These are phyloP conservation scores for Diaporthe sp. DNA, from an alignment of 2,329 filamentous ascomycete genomes.

Conservation along the genomic window DNA sequence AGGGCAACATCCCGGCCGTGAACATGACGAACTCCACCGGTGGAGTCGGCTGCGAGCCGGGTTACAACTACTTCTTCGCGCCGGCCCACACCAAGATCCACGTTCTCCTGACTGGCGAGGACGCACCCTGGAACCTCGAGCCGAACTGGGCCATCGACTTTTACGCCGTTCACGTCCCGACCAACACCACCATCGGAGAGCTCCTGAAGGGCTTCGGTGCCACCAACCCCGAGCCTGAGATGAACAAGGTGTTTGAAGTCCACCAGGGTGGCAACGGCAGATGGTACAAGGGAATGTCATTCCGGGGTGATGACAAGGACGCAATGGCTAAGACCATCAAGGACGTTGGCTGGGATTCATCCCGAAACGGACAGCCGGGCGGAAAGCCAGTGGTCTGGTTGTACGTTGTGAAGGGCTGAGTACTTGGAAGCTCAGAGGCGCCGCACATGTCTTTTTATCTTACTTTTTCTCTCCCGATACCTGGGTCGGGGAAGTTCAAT, in stretches of 20 bases:
- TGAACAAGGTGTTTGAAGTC: conserved; percentile 69
- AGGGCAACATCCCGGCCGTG: conserved; percentile 59
- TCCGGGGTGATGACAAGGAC: conserved; percentile 60
- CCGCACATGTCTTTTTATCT: neutral
- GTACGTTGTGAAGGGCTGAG: conserved; percentile 66
- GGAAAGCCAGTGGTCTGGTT: conserved; percentile 68
- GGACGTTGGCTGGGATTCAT: conserved; percentile 69
- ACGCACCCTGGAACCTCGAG: conserved; percentile 65
- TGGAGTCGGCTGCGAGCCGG: conserved; percentile 68
- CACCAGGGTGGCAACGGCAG: conserved; percentile 63
- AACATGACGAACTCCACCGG: conserved; percentile 68
- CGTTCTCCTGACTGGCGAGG: conserved; percentile 59
- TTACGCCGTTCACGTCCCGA: conserved; percentile 63
- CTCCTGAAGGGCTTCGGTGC: conserved; percentile 70
- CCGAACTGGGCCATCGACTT: conserved; percentile 56
- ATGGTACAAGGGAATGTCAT: conserved; percentile 68
- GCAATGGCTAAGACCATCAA: conserved; percentile 60
- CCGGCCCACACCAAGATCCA: conserved; percentile 68
- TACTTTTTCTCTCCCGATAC: neutral
- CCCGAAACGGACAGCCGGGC: conserved; percentile 56
- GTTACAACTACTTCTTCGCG: conserved; percentile 73
- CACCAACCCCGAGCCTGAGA: conserved; percentile 57
- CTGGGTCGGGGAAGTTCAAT: neutral
- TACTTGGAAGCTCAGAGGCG: rapidly evolving
- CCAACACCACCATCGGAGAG: conserved; percentile 62